A percentile compares a stretch with the other conserved stretches of the same genome.
These are phyloP conservation scores for Hanseniaspora taiwanica DNA, from an alignment of 805 yeast genomes.

Conservation along the genomic window DNA sequence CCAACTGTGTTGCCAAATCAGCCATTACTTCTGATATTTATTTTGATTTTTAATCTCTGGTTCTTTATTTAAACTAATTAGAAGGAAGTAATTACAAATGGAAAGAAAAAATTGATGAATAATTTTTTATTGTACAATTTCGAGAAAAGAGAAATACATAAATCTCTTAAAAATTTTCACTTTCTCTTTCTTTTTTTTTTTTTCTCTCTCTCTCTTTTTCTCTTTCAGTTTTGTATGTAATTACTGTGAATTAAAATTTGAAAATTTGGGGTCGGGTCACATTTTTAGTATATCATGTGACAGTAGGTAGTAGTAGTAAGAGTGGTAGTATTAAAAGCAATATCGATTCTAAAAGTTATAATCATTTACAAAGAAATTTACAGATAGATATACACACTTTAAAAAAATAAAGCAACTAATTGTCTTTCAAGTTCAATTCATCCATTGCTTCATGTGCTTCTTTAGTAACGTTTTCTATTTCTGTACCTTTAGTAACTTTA, in stretches of 20 bases:
- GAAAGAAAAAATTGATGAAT: too few relatives aligned
- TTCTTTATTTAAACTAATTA: not conserved
- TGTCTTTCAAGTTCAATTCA: slow-evolving; percentile 15
- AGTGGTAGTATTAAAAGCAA: too few relatives aligned
- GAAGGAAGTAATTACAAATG: not conserved
- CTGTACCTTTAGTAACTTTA: slow-evolving; percentile 35
- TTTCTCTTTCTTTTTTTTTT: not conserved
- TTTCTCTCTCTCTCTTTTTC: too few relatives aligned
- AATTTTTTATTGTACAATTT: too few relatives aligned
- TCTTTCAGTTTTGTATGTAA: too few relatives aligned
- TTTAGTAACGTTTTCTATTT: slow-evolving; percentile 34
- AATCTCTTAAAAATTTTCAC: not conserved
- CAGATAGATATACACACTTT: not conserved
- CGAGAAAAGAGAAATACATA: not conserved
- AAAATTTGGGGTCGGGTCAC: too few relatives aligned
- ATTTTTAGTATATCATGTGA: too few relatives aligned
- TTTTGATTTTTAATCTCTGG: not conserved
- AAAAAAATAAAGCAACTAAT: not conserved
- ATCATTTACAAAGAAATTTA: not conserved
- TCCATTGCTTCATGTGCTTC: slow-evolving; percentile 31
- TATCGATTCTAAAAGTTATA: not conserved
- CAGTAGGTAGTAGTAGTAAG: too few relatives aligned
- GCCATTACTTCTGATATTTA: slow-evolving; percentile 8
- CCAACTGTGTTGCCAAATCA: slow-evolving; percentile 30
- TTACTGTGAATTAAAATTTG: too few relatives aligned